Conservation (phyloP, 2,329 filamentous ascomycete species). For the Exophiala aquamarina region DNA sequence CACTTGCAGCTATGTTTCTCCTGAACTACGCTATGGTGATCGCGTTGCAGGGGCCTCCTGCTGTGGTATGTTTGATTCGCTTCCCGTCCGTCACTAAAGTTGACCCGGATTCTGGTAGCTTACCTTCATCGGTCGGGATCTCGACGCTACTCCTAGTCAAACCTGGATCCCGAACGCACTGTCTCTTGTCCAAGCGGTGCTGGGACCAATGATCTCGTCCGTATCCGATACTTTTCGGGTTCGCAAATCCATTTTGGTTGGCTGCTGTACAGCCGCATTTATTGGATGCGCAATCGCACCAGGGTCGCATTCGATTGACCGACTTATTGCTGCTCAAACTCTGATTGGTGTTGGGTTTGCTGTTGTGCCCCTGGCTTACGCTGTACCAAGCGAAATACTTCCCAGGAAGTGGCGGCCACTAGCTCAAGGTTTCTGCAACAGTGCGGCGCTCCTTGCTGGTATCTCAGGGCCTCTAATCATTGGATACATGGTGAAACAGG, state of each 20-base stretch:
- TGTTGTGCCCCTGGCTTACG: conserved; percentile 9
- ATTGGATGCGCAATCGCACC: conserved; percentile 23
- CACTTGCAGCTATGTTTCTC: conserved; percentile 22
- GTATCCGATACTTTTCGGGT: conserved; percentile 26
- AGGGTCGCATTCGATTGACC: conserved; percentile 8
- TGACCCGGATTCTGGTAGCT: conserved; percentile 10
- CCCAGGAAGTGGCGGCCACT: conserved; percentile 20
- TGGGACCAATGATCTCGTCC: conserved; percentile 21
- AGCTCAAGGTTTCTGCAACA: conserved; percentile 8
- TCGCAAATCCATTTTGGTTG: conserved; percentile 22
- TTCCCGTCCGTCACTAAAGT: neutral
- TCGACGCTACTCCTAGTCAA: conserved; percentile 15
- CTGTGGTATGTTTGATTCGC: conserved; percentile 18
- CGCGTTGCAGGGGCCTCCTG: conserved; percentile 22
- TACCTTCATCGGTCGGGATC: conserved; percentile 16
- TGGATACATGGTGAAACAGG: neutral
- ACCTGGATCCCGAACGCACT: conserved; percentile 25
- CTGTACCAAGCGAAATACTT: conserved; percentile 19
- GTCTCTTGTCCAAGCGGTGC: conserved; percentile 25
- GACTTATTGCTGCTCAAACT: conserved; percentile 13
- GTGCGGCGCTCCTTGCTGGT: conserved; percentile 1
- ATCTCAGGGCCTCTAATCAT: conserved; percentile 9
- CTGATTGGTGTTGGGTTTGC: conserved; percentile 19
- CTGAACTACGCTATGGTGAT: conserved; percentile 22
- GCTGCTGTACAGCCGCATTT: conserved; percentile 14